These are phyloP conservation scores for Plasmopara muralis DNA, from an alignment of 352 stramenopile species.

Conservation along the genomic window DNA sequence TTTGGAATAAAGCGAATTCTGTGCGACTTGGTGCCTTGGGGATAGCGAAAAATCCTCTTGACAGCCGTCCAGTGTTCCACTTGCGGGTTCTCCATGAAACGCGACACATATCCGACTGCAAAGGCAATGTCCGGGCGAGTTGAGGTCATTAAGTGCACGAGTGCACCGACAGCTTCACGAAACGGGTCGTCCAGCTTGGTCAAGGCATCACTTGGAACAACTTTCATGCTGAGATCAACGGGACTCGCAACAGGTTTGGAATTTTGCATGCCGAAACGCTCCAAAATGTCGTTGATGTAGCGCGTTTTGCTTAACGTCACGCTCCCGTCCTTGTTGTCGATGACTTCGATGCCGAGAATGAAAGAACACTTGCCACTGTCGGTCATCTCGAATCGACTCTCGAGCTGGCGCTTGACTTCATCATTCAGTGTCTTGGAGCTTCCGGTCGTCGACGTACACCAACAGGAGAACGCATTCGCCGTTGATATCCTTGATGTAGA, in stretches of 20 bases:
- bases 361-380: not conserved
- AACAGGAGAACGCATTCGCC: not conserved
- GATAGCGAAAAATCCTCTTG: slow-evolving; percentile 5
- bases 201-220: not conserved
- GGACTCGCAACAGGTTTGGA: not conserved
- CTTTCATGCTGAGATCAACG: not conserved
- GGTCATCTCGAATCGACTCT: not conserved
- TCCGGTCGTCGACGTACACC: not conserved
- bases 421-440: not conserved
- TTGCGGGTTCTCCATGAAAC: slow-evolving; percentile 17
- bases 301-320: not conserved
- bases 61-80: slow-evolving; percentile 11
- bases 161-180: slow-evolving; percentile 10
- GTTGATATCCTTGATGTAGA: not conserved
- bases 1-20: slow-evolving; percentile 2
- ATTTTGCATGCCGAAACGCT: slow-evolving; percentile 1
- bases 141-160: slow-evolving; percentile 16
- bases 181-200: not conserved
- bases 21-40: slow-evolving; percentile 14
- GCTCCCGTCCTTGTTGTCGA: not conserved
- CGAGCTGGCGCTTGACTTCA: not conserved
- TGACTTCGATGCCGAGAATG: not conserved
- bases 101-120: slow-evolving; percentile 8
- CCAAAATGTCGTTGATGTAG: not conserved
- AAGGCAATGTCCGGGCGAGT: slow-evolving; percentile 14